Evolutionary conservation across 176 grass and related monocot species (phyloP).

Genomic region (Zizania latifolia): DNA sequence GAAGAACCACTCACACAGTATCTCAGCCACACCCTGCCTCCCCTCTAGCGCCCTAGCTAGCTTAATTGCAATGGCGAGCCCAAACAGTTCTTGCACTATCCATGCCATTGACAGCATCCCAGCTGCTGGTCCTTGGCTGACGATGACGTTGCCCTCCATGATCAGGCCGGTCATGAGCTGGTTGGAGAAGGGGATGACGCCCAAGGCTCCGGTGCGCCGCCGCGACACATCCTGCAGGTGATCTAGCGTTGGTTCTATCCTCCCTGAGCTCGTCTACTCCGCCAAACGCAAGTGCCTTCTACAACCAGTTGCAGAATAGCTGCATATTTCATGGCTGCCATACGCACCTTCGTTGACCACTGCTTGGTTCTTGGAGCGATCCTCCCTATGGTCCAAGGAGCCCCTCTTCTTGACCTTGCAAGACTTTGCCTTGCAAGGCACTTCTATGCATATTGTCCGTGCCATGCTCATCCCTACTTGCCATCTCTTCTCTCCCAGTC

Average conservation of each 20-base stretch:
- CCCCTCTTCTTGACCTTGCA: slow-evolving; percentile 19
- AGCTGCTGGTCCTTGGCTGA: neutral
- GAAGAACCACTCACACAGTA: neutral
- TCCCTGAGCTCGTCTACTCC: slow-evolving; percentile 5
- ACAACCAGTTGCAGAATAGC: too few relatives aligned
- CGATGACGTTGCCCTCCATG: neutral
- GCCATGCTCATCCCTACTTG: neutral
- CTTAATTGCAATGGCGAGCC: neutral
- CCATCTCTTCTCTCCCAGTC: neutral
- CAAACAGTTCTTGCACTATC: neutral
- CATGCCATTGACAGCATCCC: neutral
- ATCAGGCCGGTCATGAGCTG: neutral
- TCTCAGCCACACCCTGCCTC: too few relatives aligned
- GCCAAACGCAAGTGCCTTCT: too few relatives aligned
- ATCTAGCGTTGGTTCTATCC: slow-evolving; percentile 7
- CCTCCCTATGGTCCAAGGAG: accelerated
- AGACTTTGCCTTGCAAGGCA: neutral
- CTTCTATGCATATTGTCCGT: accelerated
- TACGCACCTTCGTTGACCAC: too few relatives aligned
- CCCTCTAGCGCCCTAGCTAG: too few relatives aligned
- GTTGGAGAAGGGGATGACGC: neutral
- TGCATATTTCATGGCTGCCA: too few relatives aligned
- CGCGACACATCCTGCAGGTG: neutral
- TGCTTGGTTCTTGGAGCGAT: accelerated
- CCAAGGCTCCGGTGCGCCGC: neutral